A percentile compares a stretch with the other conserved stretches of the same genome.
Conservation (phyloP, 2,329 filamentous ascomycete species). For the Fusarium staphyleae region DNA sequence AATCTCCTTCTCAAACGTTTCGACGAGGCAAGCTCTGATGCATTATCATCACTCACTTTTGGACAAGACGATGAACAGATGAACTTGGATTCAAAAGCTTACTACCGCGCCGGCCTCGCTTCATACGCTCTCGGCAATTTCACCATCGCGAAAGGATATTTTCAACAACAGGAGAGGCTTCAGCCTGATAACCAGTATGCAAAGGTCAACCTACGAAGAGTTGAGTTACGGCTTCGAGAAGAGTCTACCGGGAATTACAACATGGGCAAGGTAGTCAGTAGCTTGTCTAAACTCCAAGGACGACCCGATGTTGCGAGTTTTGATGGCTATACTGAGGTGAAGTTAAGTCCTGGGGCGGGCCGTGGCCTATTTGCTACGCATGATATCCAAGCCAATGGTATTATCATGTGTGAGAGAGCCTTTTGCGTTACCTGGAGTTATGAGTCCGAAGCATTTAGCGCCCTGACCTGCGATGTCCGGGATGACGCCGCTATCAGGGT, state of each 20-base stretch:
- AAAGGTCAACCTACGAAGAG: constrained; percentile 26
- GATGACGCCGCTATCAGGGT: constrained; percentile 41
- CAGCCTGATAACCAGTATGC: constrained; percentile 36
- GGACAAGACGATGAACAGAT: constrained; percentile 7
- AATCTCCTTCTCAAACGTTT: constrained; percentile 44
- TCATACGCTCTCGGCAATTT: constrained; percentile 43
- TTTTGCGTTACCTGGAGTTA: constrained; percentile 44
- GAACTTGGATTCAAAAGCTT: constrained; percentile 44
- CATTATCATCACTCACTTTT: constrained; percentile 41
- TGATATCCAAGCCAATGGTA: constrained; percentile 43
- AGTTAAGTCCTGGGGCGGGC: constrained; percentile 40
- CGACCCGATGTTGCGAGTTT: constrained; percentile 44
- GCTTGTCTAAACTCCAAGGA: constrained; percentile 40
- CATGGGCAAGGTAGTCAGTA: constrained; percentile 31
- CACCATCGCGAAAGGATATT: constrained; percentile 33
- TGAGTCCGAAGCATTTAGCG: constrained; percentile 41
- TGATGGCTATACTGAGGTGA: constrained; percentile 38
- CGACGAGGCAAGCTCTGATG: constrained; percentile 45
- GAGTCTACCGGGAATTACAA: constrained; percentile 33
- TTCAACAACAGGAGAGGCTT: constrained; percentile 35
- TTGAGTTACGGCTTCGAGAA: constrained; percentile 38
- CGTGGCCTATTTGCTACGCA: constrained; percentile 48
- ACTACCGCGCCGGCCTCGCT: constrained; percentile 43
- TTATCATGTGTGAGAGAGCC: constrained; percentile 47
- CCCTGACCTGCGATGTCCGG: constrained; percentile 44